These are phyloP conservation scores for Arachnopeziza araneosa DNA, from an alignment of 2,329 filamentous ascomycete species.

Conservation along the genomic window DNA sequence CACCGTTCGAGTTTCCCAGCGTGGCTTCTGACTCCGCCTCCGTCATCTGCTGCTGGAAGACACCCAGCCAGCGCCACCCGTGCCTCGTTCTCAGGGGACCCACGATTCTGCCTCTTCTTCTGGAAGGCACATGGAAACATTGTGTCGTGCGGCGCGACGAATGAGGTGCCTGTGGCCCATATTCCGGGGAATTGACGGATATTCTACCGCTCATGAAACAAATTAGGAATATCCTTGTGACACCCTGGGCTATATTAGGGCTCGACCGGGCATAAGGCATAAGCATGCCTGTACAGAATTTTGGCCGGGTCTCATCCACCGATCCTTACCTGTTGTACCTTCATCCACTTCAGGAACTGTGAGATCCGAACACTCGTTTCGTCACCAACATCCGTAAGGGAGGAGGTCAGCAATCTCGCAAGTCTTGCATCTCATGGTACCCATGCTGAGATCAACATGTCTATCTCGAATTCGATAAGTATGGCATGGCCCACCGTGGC, in stretches of 20 bases:
- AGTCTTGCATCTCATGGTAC: not conserved
- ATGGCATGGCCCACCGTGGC: not conserved
- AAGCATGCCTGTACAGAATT: not conserved
- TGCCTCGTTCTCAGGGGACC: not conserved
- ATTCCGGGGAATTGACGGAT: not conserved
- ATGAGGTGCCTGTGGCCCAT: not conserved
- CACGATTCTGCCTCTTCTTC: not conserved
- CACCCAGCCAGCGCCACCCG: not conserved
- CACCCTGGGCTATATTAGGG: not conserved
- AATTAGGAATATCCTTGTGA: not conserved
- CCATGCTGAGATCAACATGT: not conserved
- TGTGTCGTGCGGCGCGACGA: not conserved
- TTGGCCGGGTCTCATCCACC: not conserved
- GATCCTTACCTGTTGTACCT: not conserved
- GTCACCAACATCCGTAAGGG: not conserved
- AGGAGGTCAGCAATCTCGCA: not conserved
- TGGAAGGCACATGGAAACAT: not conserved
- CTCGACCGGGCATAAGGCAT: not conserved
- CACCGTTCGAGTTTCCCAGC: not conserved
- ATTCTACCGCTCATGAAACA: not conserved
- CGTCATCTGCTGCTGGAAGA: not conserved
- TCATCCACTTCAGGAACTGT: not conserved
- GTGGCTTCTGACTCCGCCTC: not conserved
- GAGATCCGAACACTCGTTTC: not conserved
- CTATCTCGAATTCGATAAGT: not conserved